Conservation (phyloP, 805 yeast species). For the Candida nonsorbophila region DNA sequence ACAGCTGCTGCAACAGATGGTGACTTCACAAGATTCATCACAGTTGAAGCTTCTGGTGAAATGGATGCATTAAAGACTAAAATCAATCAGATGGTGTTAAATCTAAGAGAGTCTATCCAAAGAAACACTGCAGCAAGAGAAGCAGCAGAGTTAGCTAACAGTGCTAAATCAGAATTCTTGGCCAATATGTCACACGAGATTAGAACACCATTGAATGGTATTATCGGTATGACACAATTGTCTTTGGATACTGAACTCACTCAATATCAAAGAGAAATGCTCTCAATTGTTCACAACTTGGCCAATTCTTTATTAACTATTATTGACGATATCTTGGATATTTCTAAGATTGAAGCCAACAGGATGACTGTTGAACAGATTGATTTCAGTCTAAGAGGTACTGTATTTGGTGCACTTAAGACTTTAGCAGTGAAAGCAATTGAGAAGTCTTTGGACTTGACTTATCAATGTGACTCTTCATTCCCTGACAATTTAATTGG, state of each 20-base stretch:
- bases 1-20: slow-evolving; percentile 95
- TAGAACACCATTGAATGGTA: slow-evolving; percentile 90
- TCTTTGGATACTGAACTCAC: slow-evolving; percentile 85
- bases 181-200: slow-evolving; percentile 74
- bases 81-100: slow-evolving; percentile 78
- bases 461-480: slow-evolving; percentile 78
- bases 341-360: slow-evolving; percentile 89
- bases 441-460: slow-evolving; percentile 74
- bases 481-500: slow-evolving; percentile 86
- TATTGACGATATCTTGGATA: slow-evolving; percentile 86
- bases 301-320: slow-evolving; percentile 83
- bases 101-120: slow-evolving; percentile 82
- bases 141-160: slow-evolving; percentile 87
- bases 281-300: slow-evolving; percentile 80
- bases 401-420: slow-evolving; percentile 85
- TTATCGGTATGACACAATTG: slow-evolving; percentile 87
- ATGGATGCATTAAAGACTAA: slow-evolving; percentile 69
- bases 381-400: slow-evolving; percentile 79
- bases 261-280: slow-evolving; percentile 89
- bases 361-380: slow-evolving; percentile 90
- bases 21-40: slow-evolving; percentile 83
- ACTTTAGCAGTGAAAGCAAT: slow-evolving; percentile 87
- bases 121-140: slow-evolving; percentile 91
- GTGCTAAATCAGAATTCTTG: slow-evolving; percentile 84
- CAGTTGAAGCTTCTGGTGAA: slow-evolving; percentile 90